phyloP scores from a whole-genome alignment of 345 rosid species.

The Lumnitzera racemosa region DNA sequence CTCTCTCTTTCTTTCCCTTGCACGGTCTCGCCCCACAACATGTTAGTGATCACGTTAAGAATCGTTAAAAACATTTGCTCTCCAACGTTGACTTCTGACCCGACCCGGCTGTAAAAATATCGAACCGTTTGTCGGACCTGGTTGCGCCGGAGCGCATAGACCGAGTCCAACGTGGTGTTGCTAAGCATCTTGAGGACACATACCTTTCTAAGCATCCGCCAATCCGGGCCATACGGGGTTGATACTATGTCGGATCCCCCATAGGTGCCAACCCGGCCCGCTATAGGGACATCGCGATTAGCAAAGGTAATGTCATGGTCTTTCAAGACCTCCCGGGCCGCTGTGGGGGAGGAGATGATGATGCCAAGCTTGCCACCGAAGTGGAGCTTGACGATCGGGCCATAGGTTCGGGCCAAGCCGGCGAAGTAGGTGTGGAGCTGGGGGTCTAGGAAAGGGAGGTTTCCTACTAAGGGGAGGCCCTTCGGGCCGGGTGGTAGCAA shows the following conservation, averaged over 20 bases:
- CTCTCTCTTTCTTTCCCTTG: slow-evolving; percentile 23
- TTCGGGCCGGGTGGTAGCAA: slow-evolving; percentile 38
- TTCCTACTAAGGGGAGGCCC: slow-evolving; percentile 42
- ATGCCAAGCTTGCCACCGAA: slow-evolving; percentile 32
- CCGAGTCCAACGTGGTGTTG: slow-evolving; percentile 22
- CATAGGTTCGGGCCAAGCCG: slow-evolving; percentile 19
- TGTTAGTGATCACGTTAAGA: slow-evolving; percentile 31
- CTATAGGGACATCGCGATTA: slow-evolving; percentile 29
- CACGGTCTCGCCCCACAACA: slow-evolving; percentile 46
- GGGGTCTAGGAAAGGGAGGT: slow-evolving; percentile 38
- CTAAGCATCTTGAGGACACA: slow-evolving; percentile 22
- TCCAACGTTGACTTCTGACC: slow-evolving; percentile 32
- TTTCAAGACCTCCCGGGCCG: slow-evolving; percentile 30
- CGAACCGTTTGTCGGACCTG: slow-evolving; percentile 22
- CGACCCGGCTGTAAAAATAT: slow-evolving; percentile 9
- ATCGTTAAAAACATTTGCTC: slow-evolving; percentile 22
- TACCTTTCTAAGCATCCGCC: slow-evolving; percentile 37
- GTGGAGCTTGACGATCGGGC: slow-evolving; percentile 33
- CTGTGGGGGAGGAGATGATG: slow-evolving; percentile 29
- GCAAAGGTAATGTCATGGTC: slow-evolving; percentile 39
- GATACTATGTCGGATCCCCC: slow-evolving; percentile 32
- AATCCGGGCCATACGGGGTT: slow-evolving; percentile 30
- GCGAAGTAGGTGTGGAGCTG: slow-evolving; percentile 37
- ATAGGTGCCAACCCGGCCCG: slow-evolving; percentile 11
- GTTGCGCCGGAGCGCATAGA: slow-evolving; percentile 23